Evolutionary conservation across 495 filamentous ascomycete genomes (phyloP).

Genomic region (Sordaria brevicollis): DNA sequence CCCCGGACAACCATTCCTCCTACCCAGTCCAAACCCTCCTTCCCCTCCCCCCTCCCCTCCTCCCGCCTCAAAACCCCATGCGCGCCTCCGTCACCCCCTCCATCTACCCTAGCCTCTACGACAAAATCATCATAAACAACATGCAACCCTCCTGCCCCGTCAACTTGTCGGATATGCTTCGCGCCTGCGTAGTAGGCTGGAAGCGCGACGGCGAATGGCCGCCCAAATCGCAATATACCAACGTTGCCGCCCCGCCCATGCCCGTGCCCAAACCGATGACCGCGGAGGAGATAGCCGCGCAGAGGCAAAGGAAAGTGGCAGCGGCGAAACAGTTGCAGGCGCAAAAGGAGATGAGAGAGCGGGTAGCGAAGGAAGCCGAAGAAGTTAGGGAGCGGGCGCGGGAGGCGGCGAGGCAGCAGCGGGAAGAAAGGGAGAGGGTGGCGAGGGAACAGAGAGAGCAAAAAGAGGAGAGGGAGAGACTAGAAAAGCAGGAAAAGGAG

Average conservation of each 20-base stretch:
- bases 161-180: conserved; percentile 69
- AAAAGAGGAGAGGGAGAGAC: not conserved
- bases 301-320: conserved; percentile 23
- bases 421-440: conserved; percentile 14
- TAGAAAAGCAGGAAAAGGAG: not conserved
- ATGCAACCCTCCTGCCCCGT: conserved; percentile 77
- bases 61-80: conserved; percentile 59
- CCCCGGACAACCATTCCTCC: conserved; percentile 7
- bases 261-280: not conserved
- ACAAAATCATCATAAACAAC: conserved; percentile 68
- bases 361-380: not conserved
- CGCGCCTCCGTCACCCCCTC: conserved; percentile 59
- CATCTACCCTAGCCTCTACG: conserved; percentile 76
- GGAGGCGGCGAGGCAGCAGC: conserved; percentile 1
- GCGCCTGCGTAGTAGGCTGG: conserved; percentile 84
- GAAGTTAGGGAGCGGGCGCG: not conserved
- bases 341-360: conserved; percentile 13
- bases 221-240: conserved; percentile 40
- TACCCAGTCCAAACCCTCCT: conserved; percentile 41
- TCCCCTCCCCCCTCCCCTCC: conserved; percentile 53
- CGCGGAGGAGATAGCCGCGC: conserved; percentile 22
- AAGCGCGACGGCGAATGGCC: conserved; percentile 94
- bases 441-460: not conserved
- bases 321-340: conserved; percentile 8
- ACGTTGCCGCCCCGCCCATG: conserved; percentile 21